phyloP scores from a whole-genome alignment of 2,329 filamentous ascomycete genomes.

The Aspergillus latus region DNA sequence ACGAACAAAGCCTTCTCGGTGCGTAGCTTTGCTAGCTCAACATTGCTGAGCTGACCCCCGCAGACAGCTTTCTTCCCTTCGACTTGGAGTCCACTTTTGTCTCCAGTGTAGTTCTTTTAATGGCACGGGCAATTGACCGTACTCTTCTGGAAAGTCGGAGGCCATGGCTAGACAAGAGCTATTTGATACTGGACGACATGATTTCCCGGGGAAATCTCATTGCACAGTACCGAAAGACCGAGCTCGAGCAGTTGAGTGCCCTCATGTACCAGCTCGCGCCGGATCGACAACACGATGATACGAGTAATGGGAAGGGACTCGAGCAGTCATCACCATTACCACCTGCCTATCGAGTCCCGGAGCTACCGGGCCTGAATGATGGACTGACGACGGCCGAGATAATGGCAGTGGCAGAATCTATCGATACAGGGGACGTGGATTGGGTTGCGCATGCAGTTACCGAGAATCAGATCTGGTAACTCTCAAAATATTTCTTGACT shows the following conservation, averaged over 20 bases:
- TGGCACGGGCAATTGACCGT: conserved; percentile 41
- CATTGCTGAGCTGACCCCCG: neutral
- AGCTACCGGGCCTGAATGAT: conserved; percentile 27
- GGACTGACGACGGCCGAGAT: conserved; percentile 50
- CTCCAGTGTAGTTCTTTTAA: conserved; percentile 45
- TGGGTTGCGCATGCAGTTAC: conserved; percentile 51
- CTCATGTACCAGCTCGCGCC: conserved; percentile 31
- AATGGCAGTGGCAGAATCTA: conserved; percentile 51
- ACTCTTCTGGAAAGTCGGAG: conserved; percentile 37
- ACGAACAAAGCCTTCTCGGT: conserved; percentile 51
- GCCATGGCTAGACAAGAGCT: conserved; percentile 45
- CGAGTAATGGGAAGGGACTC: neutral
- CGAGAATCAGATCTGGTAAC: conserved; percentile 46
- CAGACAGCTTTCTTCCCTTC: conserved; percentile 52
- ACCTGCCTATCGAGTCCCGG: conserved; percentile 9
- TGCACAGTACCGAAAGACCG: conserved; percentile 46
- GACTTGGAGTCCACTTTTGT: conserved; percentile 50
- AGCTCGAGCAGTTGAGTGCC: conserved; percentile 46
- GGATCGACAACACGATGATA: conserved; percentile 4
- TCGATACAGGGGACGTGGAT: conserved; percentile 47
- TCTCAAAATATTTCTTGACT: neutral
- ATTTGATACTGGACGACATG: conserved; percentile 50
- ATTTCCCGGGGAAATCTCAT: conserved; percentile 48
- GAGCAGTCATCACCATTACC: conserved; percentile 2
- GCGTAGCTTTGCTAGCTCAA: conserved; percentile 10